Evolutionary conservation across 176 grass and related monocot species (phyloP), one percentile per base, ranked within the genome.

Genomic region (Neostapfia colusana): DNA sequence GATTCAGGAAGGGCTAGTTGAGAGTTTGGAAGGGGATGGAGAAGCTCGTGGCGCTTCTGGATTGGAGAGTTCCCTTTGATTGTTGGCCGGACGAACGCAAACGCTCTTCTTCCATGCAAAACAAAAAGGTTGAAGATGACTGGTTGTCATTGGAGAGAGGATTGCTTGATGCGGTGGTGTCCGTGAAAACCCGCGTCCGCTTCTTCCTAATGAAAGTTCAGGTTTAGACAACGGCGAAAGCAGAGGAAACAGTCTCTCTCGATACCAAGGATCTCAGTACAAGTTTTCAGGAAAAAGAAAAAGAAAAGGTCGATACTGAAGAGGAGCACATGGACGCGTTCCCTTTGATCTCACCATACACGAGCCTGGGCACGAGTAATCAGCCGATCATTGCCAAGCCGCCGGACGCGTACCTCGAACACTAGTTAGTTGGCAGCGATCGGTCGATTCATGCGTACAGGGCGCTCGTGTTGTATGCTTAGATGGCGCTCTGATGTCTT

Each of bases 341-440:
- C 34, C 42, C 4, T 49, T 40, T 31, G 48, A 20, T 20, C 7
- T 2, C 35, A 10, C 54, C 58, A 36, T 7, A 54, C 26, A 9
- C 69, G 45, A 18, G 21, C 2, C 36, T 10, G 0, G 4, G 10
- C 31, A 21, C 25, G 44, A 59, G 38, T 35, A 46, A 46, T 39
- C 12, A 0, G 34, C 4, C 68, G 11, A 45, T 31, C 8, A 23
- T 39, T 77, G 23, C 20, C 14, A 18, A 21, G 42, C 58, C 58
- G 1, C 34, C 5, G 15, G 18, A 56, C 7, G 9, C 46, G 17
- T 44, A 35, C 49, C 25, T 11, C 25, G 8, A 17, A 38, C 31
- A 16, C 21, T 0, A 21, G 57, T 81, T 70, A 13, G 73, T 41
- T 70, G 73, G 73, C 65, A 84, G 55, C 55, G 11, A 24, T 62